Conservation (phyloP, 1,284 basidiomycete genomes). For the Wallemia mellicola region DNA sequence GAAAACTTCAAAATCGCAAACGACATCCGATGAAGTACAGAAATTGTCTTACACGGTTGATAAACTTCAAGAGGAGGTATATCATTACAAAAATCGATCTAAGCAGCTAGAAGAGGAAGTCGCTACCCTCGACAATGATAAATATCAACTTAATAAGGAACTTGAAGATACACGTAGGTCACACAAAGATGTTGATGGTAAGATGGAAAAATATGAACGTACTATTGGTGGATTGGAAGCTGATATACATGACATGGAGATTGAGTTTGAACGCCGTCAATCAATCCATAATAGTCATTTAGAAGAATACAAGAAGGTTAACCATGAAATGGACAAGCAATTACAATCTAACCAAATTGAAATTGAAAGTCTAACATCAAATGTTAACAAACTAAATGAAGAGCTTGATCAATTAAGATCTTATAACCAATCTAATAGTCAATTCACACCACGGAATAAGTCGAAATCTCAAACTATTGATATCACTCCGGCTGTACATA, state of each 20-base stretch:
- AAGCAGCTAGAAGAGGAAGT: slow-evolving; percentile 5
- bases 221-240: neutral
- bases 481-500: slow-evolving; percentile 9
- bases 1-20: neutral
- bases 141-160: slow-evolving; percentile 27
- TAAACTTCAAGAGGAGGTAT: neutral
- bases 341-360: slow-evolving; percentile 24
- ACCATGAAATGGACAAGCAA: slow-evolving; percentile 21
- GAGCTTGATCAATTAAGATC: slow-evolving; percentile 29
- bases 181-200: slow-evolving; percentile 16
- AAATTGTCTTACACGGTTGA: neutral
- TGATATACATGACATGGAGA: neutral
- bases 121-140: slow-evolving; percentile 5
- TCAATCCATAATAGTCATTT: neutral
- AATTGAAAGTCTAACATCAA: slow-evolving; percentile 25
- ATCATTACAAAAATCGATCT: neutral
- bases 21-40: neutral
- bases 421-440: slow-evolving; percentile 14
- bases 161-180: slow-evolving; percentile 23
- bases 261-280: neutral
- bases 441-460: neutral
- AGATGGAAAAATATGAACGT: slow-evolving; percentile 6
- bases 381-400: slow-evolving; percentile 30
- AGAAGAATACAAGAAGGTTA: slow-evolving; percentile 2
- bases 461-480: neutral